Conservation (phyloP, 371 early-diverging fungal species). For the Lichtheimia corymbifera region DNA sequence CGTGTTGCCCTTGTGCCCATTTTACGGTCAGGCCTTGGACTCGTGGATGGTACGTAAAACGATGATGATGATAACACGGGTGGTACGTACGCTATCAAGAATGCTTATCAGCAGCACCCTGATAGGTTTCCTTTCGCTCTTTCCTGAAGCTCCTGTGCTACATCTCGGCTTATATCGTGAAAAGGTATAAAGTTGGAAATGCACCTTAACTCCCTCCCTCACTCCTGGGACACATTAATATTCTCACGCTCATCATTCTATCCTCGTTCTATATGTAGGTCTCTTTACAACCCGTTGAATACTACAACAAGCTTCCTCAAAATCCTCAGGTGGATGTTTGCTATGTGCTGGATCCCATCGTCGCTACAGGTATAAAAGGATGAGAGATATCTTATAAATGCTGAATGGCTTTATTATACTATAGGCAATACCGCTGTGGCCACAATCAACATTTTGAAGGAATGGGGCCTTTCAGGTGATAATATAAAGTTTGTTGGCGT, state of each 20-base stretch:
- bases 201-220: neutral
- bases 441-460: constrained; percentile 76
- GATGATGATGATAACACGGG: neutral
- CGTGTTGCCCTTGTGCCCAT: constrained; percentile 80
- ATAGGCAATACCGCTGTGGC: constrained; percentile 78
- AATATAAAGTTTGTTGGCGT: constrained; percentile 73
- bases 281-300: constrained; percentile 88
- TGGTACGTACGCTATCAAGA: neutral
- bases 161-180: constrained; percentile 87
- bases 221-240: constrained; percentile 3
- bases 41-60: constrained; percentile 64
- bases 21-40: constrained; percentile 76
- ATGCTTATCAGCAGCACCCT: neutral
- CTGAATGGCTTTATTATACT: neutral
- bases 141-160: constrained; percentile 75
- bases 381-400: neutral
- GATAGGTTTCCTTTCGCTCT: constrained; percentile 63
- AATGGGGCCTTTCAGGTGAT: constrained; percentile 71
- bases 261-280: constrained; percentile 39
- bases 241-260: constrained; percentile 1
- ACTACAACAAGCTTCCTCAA: constrained; percentile 87
- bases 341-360: constrained; percentile 81
- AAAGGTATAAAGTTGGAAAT: constrained; percentile 45
- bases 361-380: constrained; percentile 67
- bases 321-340: constrained; percentile 70